Base-by-base conservation (phyloP, 2,329 filamentous ascomycete species). In the Trichocomaceae sp. region DNA sequence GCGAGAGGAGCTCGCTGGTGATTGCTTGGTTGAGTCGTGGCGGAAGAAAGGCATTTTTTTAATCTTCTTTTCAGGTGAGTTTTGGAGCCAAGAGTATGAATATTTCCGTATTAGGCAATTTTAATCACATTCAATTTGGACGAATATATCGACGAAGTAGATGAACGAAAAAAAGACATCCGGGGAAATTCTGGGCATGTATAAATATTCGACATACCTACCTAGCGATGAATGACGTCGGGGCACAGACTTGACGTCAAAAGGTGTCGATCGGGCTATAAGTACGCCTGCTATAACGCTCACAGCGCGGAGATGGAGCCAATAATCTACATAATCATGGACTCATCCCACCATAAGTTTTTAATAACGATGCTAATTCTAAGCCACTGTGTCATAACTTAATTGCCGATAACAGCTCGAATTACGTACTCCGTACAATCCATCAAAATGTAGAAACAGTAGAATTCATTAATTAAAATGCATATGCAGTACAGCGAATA, bases 41-140 rank as follows among this genome's bases (percentile, higher is more conserved):
- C 44, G 49, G 37, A 56, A 56, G 45, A 56, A 35, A 31, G 49
- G 49, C 54, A 56, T 56, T n/a, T 53, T 50, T 29, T 8, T 7
- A 26, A 26, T 3, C 4, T 29, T 29, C 8, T 29, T 29, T 29
- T 9, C 23, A 26, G 23, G 23, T 26, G 7, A 29, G 26, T 8
- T 26, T 8, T 26, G 8, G 23, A 26, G 23, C n/a, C n/a, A n/a
- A n/a, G 29, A 5, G 8, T 55, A 4, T 13, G n/a, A n/a, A 35
- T 19, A 42, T 52, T 48, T 51, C 54, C 49, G 52, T 26, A 33
- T 23, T 26, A 1, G 49, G 54, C 17, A 56, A 52, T 26, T 47
- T 22, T 53, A 10, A 33, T 10, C 12, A 33, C 4, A 26, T 26
- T 8, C 23, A 26, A 10, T 33, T 12, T 9, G 29, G 10, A 10